A percentile compares a stretch with the other conserved stretches of the same genome.
Conservation (phyloP, 331 rosid species). For the Rosa hybrid region DNA sequence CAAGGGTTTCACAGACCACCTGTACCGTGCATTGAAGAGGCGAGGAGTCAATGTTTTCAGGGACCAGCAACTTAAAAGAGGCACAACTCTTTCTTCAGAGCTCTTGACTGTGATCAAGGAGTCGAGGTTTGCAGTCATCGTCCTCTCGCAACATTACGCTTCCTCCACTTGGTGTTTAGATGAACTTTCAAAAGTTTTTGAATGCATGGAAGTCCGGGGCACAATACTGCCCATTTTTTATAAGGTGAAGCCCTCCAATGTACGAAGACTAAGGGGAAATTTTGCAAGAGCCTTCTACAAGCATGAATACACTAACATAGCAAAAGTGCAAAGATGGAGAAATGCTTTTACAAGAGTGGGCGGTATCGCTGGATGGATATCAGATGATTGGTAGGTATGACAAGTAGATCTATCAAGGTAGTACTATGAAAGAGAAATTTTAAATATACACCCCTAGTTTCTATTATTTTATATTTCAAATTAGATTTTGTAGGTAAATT, state of each 20-base stretch:
- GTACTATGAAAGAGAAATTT: no score
- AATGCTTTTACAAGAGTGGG: no score
- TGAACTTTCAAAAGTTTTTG: slow-evolving; percentile 8
- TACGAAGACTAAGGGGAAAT: neutral
- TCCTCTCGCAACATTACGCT: slow-evolving; percentile 11
- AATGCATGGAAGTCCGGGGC: neutral
- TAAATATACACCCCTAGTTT: no score
- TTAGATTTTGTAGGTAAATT: no score
- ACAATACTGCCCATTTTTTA: slow-evolving; percentile 3
- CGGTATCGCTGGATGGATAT: no score
- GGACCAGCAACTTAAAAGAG: slow-evolving; percentile 18
- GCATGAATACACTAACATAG: neutral
- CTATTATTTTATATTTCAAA: no score
- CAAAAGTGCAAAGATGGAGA: no score
- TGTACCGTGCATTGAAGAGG: neutral
- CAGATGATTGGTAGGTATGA: no score
- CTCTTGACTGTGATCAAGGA: slow-evolving; percentile 3
- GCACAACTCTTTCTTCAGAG: neutral
- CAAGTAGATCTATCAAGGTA: no score
- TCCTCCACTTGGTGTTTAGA: slow-evolving; percentile 22
- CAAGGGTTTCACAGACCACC: neutral
- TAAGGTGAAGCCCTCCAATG: neutral
- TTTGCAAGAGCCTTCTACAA: slow-evolving; percentile 4
- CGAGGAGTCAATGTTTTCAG: neutral
- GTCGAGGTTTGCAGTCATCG: slow-evolving; percentile 7